Base-by-base conservation (phyloP, 225 moss, liverwort and hornwort genomes). In the Pleurozium schreberi region DNA sequence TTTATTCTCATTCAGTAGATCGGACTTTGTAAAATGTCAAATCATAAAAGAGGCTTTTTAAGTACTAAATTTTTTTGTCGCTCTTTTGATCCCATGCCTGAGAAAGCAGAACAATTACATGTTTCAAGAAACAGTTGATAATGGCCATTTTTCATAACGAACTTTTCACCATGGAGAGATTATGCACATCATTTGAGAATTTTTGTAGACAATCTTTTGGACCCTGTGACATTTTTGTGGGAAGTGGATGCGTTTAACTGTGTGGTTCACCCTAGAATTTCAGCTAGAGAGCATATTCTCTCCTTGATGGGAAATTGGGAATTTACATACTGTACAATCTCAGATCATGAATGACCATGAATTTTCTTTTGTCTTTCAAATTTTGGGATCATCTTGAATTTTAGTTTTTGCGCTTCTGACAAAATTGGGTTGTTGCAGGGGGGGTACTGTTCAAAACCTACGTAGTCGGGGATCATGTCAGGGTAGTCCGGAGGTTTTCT, bases 401-500 rank as follows among this genome's bases (percentile, higher is more conserved):
- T 79, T 47, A 81, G 38, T 80, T 64, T 47, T 38, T n/a, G 58
- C 68, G 68, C 33, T 53, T 80, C 22, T 80, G 42, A 80, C 59
- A 80, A 59, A 59, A 40, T 86, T 83, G 86, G 69, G 79, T 81
- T 68, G 40, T 80, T 84, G 80, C 91, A 93, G 92, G 93, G 58
- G 94, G 94, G 2, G 82, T 94, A 7, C 59, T 94, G 26, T 94
- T 94, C 89, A 94, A 94, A 86, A 92, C 90, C 43, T 94, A 94
- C 73, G 90, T 93, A 45, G 92, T 94, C 18, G 94, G 93, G 31
- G 92, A 94, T 88, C 76, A 89, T 63, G 92, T 94, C 18, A 93
- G 89, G 84, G 94, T 93, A 67, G 94, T 94, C 28, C 90, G 94
- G 62, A 93, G 94, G 89, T 93, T 92, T 69, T 94, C 94, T 77